A percentile compares a stretch with the other conserved stretches of the same genome.
Evolutionary conservation across 2,329 filamentous ascomycete species (phyloP).

Genomic region (Immersiporthe knoxdaviesiana): DNA sequence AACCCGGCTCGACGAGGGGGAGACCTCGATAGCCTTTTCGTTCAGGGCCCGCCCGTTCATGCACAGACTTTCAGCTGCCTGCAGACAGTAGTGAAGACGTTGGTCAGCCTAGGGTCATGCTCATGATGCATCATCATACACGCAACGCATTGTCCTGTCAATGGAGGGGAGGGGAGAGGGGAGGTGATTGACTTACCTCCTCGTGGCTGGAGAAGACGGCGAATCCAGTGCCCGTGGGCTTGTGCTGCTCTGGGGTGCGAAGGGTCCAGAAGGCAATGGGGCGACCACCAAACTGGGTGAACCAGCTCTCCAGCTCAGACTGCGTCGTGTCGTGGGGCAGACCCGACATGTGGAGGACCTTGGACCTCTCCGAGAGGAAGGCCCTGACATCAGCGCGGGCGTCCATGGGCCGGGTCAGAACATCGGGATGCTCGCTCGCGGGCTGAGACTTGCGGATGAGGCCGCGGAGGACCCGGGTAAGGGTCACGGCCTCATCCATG

Average conservation of each 20-base stretch:
- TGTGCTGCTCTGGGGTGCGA: constrained; percentile 96
- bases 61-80: constrained; percentile 97
- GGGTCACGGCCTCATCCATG: constrained; percentile 95
- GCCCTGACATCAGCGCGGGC: constrained; percentile 94
- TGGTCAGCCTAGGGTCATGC: constrained; percentile 16
- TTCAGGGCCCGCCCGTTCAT: constrained; percentile 99
- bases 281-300: constrained; percentile 95
- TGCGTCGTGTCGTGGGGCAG: constrained; percentile 97
- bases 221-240: constrained; percentile 98
- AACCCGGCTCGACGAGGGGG: constrained; percentile 94
- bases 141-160: not conserved
- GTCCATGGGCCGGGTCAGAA: constrained; percentile 93
- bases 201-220: constrained; percentile 99
- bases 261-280: constrained; percentile 99
- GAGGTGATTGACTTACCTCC: constrained; percentile 68
- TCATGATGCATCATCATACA: not conserved
- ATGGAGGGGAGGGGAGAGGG: not conserved
- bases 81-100: constrained; percentile 20
- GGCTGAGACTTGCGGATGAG: constrained; percentile 96
- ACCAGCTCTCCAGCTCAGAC: constrained; percentile 98
- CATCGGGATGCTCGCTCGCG: constrained; percentile 89
- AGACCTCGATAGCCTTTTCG: constrained; percentile 98
- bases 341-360: constrained; percentile 97
- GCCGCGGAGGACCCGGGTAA: constrained; percentile 88
- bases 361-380: constrained; percentile 94